Conservation (phyloP, 257 asterid species). For the Jasminum sambac region DNA sequence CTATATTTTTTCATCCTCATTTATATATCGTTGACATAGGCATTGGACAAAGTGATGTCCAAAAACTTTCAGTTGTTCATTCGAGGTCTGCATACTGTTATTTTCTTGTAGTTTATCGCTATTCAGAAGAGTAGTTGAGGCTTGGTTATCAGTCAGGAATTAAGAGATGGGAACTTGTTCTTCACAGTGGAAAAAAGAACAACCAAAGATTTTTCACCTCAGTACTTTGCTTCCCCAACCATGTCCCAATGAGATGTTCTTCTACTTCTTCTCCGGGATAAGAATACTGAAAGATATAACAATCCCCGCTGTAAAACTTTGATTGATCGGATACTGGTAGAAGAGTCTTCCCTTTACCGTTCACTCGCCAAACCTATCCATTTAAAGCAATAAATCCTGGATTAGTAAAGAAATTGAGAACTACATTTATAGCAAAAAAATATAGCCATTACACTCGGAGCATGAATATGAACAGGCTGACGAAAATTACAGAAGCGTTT, state of each 20-base stretch:
- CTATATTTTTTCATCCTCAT: no score
- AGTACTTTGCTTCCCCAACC: conserved; percentile 75
- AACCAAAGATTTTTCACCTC: conserved; percentile 45
- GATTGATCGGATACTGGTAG: conserved; percentile 49
- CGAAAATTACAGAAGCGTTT: conserved; percentile 6
- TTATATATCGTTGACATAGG: background rate
- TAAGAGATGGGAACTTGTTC: background rate
- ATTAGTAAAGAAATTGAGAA: conserved; percentile 13
- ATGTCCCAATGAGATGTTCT: conserved; percentile 70
- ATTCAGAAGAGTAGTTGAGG: background rate
- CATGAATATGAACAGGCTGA: conserved; percentile 7
- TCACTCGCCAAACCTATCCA: conserved; percentile 74
- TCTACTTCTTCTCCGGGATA: conserved; percentile 61
- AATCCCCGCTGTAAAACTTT: conserved; percentile 77
- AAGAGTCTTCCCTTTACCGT: conserved; percentile 45
- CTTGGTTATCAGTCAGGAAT: background rate
- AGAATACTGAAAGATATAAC: conserved; percentile 71
- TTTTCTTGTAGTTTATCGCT: background rate
- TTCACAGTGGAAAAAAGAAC: conserved; percentile 14
- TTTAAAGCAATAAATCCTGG: conserved; percentile 23
- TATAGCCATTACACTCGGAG: background rate
- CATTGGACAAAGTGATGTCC: background rate
- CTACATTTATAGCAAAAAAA: conserved; percentile 1
- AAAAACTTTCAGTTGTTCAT: background rate
- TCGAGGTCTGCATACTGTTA: background rate